Base-by-base conservation (phyloP, 2,329 filamentous ascomycete species). In the Aspergillus phoenicis region DNA sequence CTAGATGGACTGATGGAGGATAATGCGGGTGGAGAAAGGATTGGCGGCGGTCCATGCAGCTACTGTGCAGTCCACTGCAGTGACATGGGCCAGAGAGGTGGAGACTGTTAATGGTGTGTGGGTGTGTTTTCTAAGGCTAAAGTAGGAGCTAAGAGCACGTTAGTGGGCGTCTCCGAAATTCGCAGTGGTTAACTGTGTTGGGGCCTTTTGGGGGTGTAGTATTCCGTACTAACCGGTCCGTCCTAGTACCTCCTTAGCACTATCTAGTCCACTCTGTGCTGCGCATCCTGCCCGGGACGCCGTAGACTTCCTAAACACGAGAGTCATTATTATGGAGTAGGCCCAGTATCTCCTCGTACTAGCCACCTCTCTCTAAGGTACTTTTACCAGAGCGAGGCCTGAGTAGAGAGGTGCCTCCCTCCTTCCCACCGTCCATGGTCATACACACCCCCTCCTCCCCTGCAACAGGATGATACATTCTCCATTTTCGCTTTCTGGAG, bases 1-100 rank as follows among this genome's bases (percentile, higher is more conserved):
- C 75, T 77, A 77, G 74, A 77, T 75, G 71, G 64, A 65, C 61
- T 64, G 67, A 68, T 64, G 64, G 63, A 60, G 69, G 64, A 68
- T 64, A 64, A 62, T 60, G 54, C 61, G 60, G 57, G 72, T 70
- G 68, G 70, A 70, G 70, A 71, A 62, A 60, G 70, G 66, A 73
- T 73, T 73, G 68, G 70, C 68, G 64, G 70, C 69, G 73, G 73
- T 59, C 72, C 70, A 75, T 74, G 73, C 72, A 70, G 66, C 67
- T 67, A 63, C 59, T 57, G 55, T 58, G 62, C 61, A 45, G 41
- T 45, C 33, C 41, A 45, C 41, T 45, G 41, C 41, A 68, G 65
- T 72, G 68, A 71, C 69, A 71, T 70, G 66, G 68, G 28, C 60
- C 62, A 60, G 57, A 38, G 57, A 22, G 65, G 68, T 70, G 68